phyloP scores from a whole-genome alignment of 805 yeast species.

The Zygosaccharomyces bailii region DNA sequence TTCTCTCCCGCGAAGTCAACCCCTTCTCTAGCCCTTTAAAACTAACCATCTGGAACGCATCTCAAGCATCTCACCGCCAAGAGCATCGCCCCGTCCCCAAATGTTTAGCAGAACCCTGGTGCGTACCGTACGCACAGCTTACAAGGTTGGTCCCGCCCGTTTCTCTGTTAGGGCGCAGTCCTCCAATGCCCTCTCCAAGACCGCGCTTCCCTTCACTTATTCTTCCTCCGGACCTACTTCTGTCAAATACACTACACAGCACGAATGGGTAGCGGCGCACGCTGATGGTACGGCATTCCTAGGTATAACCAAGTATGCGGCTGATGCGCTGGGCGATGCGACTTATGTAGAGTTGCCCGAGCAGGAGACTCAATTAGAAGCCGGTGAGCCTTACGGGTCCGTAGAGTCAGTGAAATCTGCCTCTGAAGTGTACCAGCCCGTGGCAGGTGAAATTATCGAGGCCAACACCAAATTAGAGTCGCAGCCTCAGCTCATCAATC shows the following conservation, averaged over 20 bases:
- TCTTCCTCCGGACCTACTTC: constrained; percentile 33
- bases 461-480: constrained; percentile 64
- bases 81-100: background rate
- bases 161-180: constrained; percentile 28
- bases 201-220: constrained; percentile 33
- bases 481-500: constrained; percentile 74
- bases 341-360: constrained; percentile 91
- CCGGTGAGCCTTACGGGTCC: constrained; percentile 84
- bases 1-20: background rate
- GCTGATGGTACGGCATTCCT: constrained; percentile 77
- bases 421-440: constrained; percentile 87
- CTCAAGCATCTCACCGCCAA: background rate
- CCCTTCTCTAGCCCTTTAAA: constrained; percentile 5
- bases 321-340: constrained; percentile 95
- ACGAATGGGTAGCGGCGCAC: constrained; percentile 91
- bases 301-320: constrained; percentile 94
- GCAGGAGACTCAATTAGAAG: constrained; percentile 53
- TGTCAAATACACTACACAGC: constrained; percentile 77
- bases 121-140: constrained; percentile 6
- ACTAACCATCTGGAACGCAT: background rate
- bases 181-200: constrained; percentile 31
- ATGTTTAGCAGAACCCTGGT: constrained; percentile 7
- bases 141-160: constrained; percentile 10
- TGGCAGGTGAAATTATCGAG: constrained; percentile 69
- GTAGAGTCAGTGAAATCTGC: constrained; percentile 95